Evolutionary conservation across 345 rosid species (phyloP).

Genomic region (Laguncularia racemosa): DNA sequence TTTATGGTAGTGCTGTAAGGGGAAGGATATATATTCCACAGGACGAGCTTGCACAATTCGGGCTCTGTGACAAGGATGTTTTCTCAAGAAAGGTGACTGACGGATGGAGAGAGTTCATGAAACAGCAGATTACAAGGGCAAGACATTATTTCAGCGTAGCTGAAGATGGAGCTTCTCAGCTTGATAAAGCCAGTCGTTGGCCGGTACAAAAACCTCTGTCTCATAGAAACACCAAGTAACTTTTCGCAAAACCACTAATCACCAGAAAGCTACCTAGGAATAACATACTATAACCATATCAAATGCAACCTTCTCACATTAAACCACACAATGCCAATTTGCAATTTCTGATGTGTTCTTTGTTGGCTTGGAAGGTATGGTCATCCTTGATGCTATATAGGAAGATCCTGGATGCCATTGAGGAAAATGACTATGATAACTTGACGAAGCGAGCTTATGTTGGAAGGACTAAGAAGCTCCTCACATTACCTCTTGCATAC

Average conservation of each 20-base stretch:
- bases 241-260: not conserved
- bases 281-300: no score
- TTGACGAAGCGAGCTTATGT: conserved; percentile 49
- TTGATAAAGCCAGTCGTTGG: conserved; percentile 53
- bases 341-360: no score
- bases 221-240: not conserved
- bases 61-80: conserved; percentile 37
- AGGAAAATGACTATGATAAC: conserved; percentile 54
- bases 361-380: conserved; percentile 37
- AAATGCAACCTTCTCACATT: no score
- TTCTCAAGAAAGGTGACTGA: conserved; percentile 37
- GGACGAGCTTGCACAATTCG: conserved; percentile 49
- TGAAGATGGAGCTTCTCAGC: conserved; percentile 51
- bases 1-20: conserved; percentile 29
- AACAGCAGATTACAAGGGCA: conserved; percentile 49
- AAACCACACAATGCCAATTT: no score
- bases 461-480: conserved; percentile 36
- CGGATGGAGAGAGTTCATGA: conserved; percentile 53
- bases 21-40: conserved; percentile 60
- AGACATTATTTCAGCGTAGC: conserved; percentile 48
- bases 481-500: conserved; percentile 43
- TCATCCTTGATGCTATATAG: conserved; percentile 40
- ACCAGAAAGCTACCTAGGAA: no score
- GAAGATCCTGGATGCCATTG: conserved; percentile 43
- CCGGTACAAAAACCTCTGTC: conserved; percentile 21